phyloP scores from a whole-genome alignment of 495 filamentous ascomycete genomes.

The Gamarada debralockiae region DNA sequence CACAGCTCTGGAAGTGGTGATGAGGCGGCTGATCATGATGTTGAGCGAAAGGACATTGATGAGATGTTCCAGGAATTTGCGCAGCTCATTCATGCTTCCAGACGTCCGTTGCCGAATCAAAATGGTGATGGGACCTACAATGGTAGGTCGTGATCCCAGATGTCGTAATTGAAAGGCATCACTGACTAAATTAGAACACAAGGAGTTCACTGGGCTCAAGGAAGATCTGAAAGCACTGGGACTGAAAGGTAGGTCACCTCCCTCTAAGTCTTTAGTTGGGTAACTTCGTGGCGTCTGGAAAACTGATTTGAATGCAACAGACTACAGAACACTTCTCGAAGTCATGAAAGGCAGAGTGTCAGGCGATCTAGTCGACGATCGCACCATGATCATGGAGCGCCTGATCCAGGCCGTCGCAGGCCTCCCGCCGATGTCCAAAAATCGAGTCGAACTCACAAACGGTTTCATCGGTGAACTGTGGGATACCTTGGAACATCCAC shows the following conservation, averaged over 20 bases:
- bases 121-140: conserved; percentile 55
- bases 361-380: conserved; percentile 61
- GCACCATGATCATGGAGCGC: conserved; percentile 80
- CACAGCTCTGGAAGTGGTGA: conserved; percentile 30
- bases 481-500: conserved; percentile 39
- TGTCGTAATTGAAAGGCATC: background rate
- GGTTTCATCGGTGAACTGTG: conserved; percentile 66
- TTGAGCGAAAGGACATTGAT: conserved; percentile 23
- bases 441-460: conserved; percentile 51
- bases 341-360: conserved; percentile 36
- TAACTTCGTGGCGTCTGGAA: no score
- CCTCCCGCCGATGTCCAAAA: conserved; percentile 26
- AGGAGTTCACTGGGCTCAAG: background rate
- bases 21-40: conserved; percentile 32
- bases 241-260: conserved; percentile 8
- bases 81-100: conserved; percentile 61
- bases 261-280: no score
- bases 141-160: background rate
- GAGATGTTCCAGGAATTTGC: conserved; percentile 56
- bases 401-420: conserved; percentile 59
- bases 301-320: conserved; percentile 6
- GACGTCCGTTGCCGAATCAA: conserved; percentile 62
- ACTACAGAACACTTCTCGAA: conserved; percentile 36
- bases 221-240: conserved; percentile 29
- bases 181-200: background rate